Base-by-base conservation (phyloP, 2,329 filamentous ascomycete genomes). In the Trichoderma sp. region DNA sequence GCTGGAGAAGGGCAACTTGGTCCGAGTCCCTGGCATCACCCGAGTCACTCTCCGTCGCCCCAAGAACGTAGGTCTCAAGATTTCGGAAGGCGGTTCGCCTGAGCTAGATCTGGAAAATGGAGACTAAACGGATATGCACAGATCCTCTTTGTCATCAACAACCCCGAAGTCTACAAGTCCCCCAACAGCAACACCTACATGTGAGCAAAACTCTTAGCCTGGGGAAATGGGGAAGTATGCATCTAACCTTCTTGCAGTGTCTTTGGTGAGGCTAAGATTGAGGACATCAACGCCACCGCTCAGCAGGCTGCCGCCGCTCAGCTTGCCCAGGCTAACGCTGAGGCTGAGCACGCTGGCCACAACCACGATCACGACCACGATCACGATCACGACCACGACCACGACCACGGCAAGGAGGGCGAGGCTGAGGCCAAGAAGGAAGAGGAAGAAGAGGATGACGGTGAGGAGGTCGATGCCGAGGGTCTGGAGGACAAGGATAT, bases 81-180 rank as follows among this genome's bases (percentile, higher is more conserved):
- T 28, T n/a, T 51, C 21, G 56, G 24, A 36, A 34, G 57, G 56
- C 11, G 36, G 58, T 34, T 12, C 2, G 28, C 47, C 12, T 28
- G n/a, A 24, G 39, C 65, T 72, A 68, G 74, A 60, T 66, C 57
- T 58, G 73, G 32, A 75, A 75, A 72, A 77, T 78, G 75, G 58
- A 60, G 60, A 79, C 71, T 66, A 57, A 66, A 72, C 66, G 74
- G 69, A 65, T 72, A 51, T 53, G 53, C 39, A 76, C 79, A 98
- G 95, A 97, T 99, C 81, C 93, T 99, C 81, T 99, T 99, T 85
- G 97, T 99, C 82, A 98, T 99, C 88, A 98, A 97, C 92, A 93
- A 95, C 87, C 96, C 96, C 79, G 96, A 99, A 85, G 96, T 99
- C 84, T 99, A 98, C 92, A 97, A 97, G 88, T 98, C 95, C 73